Evolutionary conservation across 208 protist genomes (phyloP).

Genomic region (Herpetomonas tarakana): DNA sequence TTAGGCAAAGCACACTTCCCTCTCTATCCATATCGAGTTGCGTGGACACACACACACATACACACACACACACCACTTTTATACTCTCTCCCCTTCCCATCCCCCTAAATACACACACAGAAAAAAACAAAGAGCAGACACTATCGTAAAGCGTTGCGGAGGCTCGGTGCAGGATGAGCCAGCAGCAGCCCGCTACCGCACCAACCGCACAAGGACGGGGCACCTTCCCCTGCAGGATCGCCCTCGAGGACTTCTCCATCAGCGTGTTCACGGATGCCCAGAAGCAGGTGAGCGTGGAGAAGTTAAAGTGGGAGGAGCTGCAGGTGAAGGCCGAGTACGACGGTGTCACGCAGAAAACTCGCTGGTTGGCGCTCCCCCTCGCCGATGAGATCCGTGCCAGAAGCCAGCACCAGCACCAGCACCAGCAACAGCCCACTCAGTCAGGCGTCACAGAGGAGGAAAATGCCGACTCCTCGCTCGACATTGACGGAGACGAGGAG

Average conservation of each 20-base stretch:
- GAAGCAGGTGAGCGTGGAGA: constrained; percentile 6
- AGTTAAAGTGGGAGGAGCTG: constrained; percentile 56
- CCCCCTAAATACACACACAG: too few species aligned
- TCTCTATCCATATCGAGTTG: too few species aligned
- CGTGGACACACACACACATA: too few species aligned
- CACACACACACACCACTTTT: too few species aligned
- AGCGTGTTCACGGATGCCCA: constrained; percentile 22
- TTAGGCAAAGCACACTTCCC: too few species aligned
- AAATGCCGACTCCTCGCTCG: constrained; percentile 12
- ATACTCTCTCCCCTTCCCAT: too few species aligned
- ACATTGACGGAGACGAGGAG: constrained; percentile 10
- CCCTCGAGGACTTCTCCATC: constrained; percentile 46
- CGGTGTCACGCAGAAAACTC: constrained; percentile 44
- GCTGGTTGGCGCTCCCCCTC: constrained; percentile 43
- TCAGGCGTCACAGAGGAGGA: constrained; percentile 1
- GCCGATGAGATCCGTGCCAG: constrained; percentile 14
- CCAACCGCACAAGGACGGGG: too few species aligned
- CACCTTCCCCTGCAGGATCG: constrained; percentile 44
- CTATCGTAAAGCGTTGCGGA: too few species aligned
- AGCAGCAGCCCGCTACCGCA: too few species aligned
- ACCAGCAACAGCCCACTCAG: constrained; percentile 2
- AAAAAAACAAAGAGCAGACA: too few species aligned
- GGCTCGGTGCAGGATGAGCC: too few species aligned
- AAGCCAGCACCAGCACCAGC: constrained; percentile 12
- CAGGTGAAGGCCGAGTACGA: constrained; percentile 29